phyloP scores from a whole-genome alignment of 2,329 filamentous ascomycete species.

The Trichophyton schoenleinii region DNA sequence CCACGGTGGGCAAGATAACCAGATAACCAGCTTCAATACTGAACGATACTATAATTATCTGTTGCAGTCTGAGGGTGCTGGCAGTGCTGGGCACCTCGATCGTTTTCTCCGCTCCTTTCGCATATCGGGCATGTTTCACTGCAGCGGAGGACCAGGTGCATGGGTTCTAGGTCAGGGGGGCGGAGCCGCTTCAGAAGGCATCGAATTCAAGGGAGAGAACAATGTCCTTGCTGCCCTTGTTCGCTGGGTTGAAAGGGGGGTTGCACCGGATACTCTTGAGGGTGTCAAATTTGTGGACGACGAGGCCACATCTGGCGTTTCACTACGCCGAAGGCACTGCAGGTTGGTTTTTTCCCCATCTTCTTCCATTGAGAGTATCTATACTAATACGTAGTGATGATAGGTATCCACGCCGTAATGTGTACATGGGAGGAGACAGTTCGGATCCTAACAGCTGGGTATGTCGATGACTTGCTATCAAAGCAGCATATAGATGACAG shows the following conservation, averaged over 20 bases:
- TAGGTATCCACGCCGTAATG: neutral
- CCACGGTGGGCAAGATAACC: neutral
- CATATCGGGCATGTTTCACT: conserved; percentile 4
- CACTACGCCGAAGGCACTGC: neutral
- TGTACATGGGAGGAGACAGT: neutral
- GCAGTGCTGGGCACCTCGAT: neutral
- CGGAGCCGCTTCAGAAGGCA: conserved; percentile 2
- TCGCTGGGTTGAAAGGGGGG: neutral
- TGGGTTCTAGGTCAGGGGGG: conserved; percentile 26
- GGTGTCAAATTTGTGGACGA: neutral
- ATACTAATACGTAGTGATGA: neutral
- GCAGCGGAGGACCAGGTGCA: conserved; percentile 2
- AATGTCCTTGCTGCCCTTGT: neutral
- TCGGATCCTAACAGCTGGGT: neutral
- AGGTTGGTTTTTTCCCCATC: neutral
- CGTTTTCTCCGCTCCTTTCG: conserved; percentile 3
- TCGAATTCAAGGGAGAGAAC: neutral
- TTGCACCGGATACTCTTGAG: neutral
- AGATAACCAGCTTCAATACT: neutral
- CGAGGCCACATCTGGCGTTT: neutral
- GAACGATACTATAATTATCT: conserved; percentile 19
- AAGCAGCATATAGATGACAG: neutral
- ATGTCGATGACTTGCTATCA: neutral
- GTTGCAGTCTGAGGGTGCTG: conserved; percentile 15
- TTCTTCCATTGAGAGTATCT: neutral